Conservation (phyloP, 805 yeast species). For the Myxozyma geophila region DNA sequence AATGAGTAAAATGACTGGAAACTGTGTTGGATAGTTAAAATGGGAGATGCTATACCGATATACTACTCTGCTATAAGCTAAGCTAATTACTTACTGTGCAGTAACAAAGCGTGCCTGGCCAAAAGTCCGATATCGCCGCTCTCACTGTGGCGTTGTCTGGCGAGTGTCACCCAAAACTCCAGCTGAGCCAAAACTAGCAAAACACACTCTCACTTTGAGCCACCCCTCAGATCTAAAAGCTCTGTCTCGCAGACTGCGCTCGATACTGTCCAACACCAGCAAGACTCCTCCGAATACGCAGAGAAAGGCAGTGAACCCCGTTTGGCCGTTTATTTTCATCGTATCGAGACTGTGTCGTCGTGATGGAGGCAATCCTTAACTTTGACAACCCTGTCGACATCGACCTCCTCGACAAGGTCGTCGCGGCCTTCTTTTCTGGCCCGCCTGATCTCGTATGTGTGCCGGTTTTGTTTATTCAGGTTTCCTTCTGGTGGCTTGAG, state of each 20-base stretch:
- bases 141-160: not conserved
- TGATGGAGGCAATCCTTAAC: slow-evolving; percentile 89
- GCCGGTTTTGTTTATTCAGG: not conserved
- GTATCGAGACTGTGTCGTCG: not conserved
- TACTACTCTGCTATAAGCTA: not conserved
- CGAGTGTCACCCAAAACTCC: not conserved
- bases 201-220: not conserved
- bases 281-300: not conserved
- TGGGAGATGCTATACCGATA: no score
- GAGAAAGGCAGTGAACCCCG: not conserved
- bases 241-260: not conserved
- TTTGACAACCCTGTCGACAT: slow-evolving; percentile 81
- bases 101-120: no score
- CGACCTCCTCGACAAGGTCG: slow-evolving; percentile 77
- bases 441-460: slow-evolving; percentile 51
- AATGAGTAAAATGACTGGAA: no score
- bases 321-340: not conserved
- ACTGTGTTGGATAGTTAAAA: no score
- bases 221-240: not conserved
- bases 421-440: slow-evolving; percentile 81
- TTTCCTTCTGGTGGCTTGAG: not conserved
- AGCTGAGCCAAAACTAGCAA: not conserved
- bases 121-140: slow-evolving; percentile 12
- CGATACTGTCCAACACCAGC: not conserved
- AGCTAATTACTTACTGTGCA: no score